phyloP scores from a whole-genome alignment of 495 filamentous ascomycete species.

The Apiosordaria backusii region DNA sequence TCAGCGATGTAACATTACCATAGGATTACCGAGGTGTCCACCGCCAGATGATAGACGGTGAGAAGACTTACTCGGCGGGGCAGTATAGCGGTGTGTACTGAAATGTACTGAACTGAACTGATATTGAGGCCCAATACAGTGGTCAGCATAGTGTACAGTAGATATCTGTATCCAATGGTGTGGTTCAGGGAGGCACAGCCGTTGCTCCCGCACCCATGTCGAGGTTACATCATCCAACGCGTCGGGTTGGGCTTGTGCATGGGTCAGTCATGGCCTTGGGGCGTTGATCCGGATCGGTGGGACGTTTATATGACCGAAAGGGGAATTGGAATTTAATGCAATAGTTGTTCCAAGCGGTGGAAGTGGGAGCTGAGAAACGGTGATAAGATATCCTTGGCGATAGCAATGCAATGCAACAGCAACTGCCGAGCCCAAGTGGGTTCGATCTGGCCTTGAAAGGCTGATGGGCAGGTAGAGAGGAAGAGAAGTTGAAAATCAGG shows the following conservation, averaged over 20 bases:
- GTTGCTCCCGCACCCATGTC: conserved; percentile 5
- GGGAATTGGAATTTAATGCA: conserved; percentile 1
- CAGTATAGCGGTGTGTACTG: neutral
- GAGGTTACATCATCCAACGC: conserved; percentile 14
- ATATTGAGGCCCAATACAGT: neutral
- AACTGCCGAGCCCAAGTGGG: neutral
- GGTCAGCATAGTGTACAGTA: neutral
- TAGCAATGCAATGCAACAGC: neutral
- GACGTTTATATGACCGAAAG: neutral
- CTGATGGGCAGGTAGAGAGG: neutral
- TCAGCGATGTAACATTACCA: neutral
- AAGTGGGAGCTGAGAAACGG: neutral
- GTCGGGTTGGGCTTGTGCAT: conserved; percentile 1
- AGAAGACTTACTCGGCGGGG: neutral
- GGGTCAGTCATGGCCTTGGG: conserved; percentile 1
- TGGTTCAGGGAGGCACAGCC: neutral
- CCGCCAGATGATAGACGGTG: neutral
- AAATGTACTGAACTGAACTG: neutral
- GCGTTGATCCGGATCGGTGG: neutral
- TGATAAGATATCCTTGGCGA: neutral
- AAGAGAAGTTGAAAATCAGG: neutral
- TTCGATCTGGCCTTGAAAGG: neutral
- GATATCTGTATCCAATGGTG: neutral
- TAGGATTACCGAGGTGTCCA: neutral
- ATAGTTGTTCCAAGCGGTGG: neutral